Evolutionary conservation across 2,329 filamentous ascomycete species (phyloP).

Genomic region (Lasiodiplodia sp.): DNA sequence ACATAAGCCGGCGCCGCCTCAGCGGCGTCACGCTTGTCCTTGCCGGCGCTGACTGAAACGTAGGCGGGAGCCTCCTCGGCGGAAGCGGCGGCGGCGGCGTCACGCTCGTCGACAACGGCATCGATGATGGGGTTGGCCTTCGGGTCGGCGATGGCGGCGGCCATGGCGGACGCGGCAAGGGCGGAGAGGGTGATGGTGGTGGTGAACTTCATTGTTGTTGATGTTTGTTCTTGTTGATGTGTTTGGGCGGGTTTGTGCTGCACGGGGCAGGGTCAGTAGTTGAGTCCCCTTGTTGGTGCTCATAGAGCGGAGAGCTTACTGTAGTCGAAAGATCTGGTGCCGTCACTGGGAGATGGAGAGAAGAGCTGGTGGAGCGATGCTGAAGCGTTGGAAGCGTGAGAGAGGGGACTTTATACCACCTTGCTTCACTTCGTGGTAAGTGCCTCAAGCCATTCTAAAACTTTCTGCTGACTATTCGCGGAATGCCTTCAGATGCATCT

Average conservation of each 20-base stretch:
- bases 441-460: too few species aligned
- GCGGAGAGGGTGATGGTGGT: not conserved
- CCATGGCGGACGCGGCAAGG: not conserved
- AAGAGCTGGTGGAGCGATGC: not conserved
- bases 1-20: not conserved
- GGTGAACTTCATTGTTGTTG: conserved; percentile 9
- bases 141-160: not conserved
- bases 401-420: too few species aligned
- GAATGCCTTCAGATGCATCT: too few species aligned
- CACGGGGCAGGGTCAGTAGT: too few species aligned
- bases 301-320: not conserved
- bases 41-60: not conserved
- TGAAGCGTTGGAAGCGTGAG: too few species aligned
- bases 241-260: too few species aligned
- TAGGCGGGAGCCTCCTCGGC: conserved; percentile 2
- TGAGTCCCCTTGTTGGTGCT: not conserved
- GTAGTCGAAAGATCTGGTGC: not conserved
- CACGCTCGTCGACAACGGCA: not conserved
- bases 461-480: too few species aligned
- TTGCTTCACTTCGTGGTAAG: too few species aligned
- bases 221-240: too few species aligned
- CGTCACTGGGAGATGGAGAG: not conserved
- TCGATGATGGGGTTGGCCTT: conserved; percentile 8
- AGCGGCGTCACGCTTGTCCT: not conserved
- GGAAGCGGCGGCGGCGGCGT: not conserved